phyloP scores from a whole-genome alignment of 495 filamentous ascomycete genomes.

The Jackrogersella minutella region DNA sequence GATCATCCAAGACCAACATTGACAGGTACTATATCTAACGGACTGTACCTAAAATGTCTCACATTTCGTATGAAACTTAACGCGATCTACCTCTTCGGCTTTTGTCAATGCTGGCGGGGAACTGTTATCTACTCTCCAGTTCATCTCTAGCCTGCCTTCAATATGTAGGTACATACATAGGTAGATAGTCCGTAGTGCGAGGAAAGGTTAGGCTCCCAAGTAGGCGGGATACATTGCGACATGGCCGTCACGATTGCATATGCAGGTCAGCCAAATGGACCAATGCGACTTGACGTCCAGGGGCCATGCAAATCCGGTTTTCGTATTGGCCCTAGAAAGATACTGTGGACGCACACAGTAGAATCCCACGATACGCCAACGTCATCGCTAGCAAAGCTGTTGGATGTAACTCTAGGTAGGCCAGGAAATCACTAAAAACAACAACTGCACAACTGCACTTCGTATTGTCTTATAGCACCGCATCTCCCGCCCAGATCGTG shows the following conservation, averaged over 20 bases:
- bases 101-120: neutral
- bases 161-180: too few species aligned
- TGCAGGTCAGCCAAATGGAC: slow-evolving; percentile 38
- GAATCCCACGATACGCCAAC: slow-evolving; percentile 38
- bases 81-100: neutral
- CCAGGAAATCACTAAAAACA: slow-evolving; percentile 28
- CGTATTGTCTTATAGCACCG: slow-evolving; percentile 35
- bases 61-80: too few species aligned
- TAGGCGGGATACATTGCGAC: slow-evolving; percentile 31
- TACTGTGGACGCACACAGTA: slow-evolving; percentile 31
- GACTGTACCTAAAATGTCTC: neutral
- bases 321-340: slow-evolving; percentile 41
- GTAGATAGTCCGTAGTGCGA: neutral
- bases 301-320: slow-evolving; percentile 47
- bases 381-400: slow-evolving; percentile 47
- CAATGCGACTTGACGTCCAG: slow-evolving; percentile 33
- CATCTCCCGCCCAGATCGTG: slow-evolving; percentile 29
- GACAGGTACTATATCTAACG: neutral
- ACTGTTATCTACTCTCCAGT: neutral
- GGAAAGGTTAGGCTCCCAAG: slow-evolving; percentile 20
- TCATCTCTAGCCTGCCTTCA: neutral
- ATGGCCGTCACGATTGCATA: slow-evolving; percentile 36
- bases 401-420: slow-evolving; percentile 37
- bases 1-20: neutral
- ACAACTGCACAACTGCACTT: slow-evolving; percentile 2